phyloP scores from a whole-genome alignment of 2,329 filamentous ascomycete genomes.

The Metarhizium brunneum region DNA sequence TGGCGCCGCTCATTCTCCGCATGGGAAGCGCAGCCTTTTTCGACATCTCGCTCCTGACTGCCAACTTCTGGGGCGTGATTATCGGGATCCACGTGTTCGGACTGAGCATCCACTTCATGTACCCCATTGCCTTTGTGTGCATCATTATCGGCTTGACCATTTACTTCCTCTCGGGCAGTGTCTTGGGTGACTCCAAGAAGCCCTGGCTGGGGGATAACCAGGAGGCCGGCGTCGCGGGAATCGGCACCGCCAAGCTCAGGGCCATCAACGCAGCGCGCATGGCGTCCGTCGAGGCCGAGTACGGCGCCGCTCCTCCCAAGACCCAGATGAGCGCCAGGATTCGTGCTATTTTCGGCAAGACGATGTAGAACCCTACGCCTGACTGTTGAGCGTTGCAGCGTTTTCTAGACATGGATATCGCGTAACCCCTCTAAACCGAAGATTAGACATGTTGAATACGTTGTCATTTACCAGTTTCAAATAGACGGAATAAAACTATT shows the following conservation, averaged over 20 bases:
- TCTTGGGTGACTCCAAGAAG: slow-evolving; percentile 83
- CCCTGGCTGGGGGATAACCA: slow-evolving; percentile 89
- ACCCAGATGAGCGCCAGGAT: not conserved
- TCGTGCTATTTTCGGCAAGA: not conserved
- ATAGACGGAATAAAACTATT: not conserved
- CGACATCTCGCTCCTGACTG: slow-evolving; percentile 88
- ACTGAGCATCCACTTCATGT: slow-evolving; percentile 74
- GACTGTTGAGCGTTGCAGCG: not conserved
- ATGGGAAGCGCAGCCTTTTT: slow-evolving; percentile 90
- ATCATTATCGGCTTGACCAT: slow-evolving; percentile 79
- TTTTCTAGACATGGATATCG: not conserved
- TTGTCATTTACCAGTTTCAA: not conserved
- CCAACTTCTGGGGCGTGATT: slow-evolving; percentile 94
- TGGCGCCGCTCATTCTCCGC: slow-evolving; percentile 80
- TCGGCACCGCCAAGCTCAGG: slow-evolving; percentile 78
- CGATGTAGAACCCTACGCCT: not conserved
- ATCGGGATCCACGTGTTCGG: slow-evolving; percentile 85
- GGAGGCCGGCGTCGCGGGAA: slow-evolving; percentile 66
- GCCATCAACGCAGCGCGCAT: slow-evolving; percentile 49
- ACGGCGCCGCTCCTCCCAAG: slow-evolving; percentile 5
- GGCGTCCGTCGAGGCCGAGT: slow-evolving; percentile 23
- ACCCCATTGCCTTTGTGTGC: slow-evolving; percentile 89
- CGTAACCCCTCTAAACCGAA: not conserved
- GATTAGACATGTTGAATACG: not conserved
- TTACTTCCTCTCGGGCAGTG: slow-evolving; percentile 78